phyloP scores from a whole-genome alignment of 257 asterid species.

The Buddleja alternifolia region DNA sequence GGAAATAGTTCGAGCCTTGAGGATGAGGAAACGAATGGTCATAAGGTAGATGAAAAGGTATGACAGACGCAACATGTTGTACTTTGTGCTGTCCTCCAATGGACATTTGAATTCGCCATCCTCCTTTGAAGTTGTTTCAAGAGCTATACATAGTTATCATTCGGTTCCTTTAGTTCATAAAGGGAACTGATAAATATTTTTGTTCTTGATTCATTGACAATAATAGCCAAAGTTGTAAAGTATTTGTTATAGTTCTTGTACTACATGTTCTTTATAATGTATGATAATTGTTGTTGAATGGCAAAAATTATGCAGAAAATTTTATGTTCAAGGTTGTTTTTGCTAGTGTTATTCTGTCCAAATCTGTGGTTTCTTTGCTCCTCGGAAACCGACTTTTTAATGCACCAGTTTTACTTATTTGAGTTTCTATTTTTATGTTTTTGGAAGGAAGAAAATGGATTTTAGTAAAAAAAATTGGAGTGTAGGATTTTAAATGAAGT shows the following conservation, averaged over 20 bases:
- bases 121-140: neutral
- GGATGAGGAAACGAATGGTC: constrained; percentile 43
- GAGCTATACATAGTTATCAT: neutral
- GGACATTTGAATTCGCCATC: neutral
- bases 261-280: neutral
- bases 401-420: too few species aligned
- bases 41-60: constrained; percentile 40
- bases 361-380: neutral
- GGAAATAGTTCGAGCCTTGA: constrained; percentile 26
- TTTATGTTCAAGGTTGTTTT: neutral
- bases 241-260: neutral
- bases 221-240: constrained; percentile 23
- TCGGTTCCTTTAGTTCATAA: constrained; percentile 13
- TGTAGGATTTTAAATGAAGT: too few species aligned
- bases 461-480: too few species aligned
- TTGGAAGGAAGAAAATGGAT: too few species aligned
- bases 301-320: neutral
- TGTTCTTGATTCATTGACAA: neutral
- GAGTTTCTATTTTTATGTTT: too few species aligned
- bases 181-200: neutral
- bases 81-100: neutral
- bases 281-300: neutral
- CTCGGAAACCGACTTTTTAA: neutral
- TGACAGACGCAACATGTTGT: constrained; percentile 20
- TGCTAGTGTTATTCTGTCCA: neutral